These are phyloP conservation scores for Oryza brachyantha DNA, from an alignment of 176 grass and related monocot genomes.

Conservation along the genomic window DNA sequence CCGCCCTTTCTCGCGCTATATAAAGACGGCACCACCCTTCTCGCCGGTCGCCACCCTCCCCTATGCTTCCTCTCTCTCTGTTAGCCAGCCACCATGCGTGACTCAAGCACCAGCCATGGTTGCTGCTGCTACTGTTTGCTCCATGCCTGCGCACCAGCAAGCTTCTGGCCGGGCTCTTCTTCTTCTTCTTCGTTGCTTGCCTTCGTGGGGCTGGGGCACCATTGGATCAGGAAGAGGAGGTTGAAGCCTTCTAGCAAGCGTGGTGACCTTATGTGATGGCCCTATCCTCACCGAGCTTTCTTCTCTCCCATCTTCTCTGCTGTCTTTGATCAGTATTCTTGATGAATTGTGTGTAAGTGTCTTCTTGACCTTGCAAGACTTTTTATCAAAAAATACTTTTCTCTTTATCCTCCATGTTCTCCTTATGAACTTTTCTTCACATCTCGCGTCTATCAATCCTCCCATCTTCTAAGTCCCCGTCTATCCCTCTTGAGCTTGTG, in stretches of 20 bases:
- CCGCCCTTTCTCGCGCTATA: slow-evolving; percentile 16
- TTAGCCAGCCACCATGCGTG: not conserved
- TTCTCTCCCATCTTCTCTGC: fast-evolving
- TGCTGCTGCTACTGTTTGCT: not conserved
- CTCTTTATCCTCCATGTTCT: fast-evolving
- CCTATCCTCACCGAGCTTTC: slow-evolving; percentile 37
- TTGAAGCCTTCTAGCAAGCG: not conserved
- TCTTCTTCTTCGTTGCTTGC: too few species aligned
- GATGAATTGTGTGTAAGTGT: not conserved
- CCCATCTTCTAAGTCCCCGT: not conserved
- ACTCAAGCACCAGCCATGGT: not conserved
- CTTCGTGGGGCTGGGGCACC: not conserved
- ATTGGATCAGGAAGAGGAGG: not conserved
- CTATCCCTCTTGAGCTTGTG: slow-evolving; percentile 57
- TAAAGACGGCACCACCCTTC: not conserved
- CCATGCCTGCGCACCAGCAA: not conserved
- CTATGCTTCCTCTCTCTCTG: not conserved
- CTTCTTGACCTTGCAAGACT: slow-evolving; percentile 65
- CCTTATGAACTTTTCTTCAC: fast-evolving
- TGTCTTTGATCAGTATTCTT: too few species aligned
- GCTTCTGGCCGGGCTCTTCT: not conserved
- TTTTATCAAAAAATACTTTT: not conserved
- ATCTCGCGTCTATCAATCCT: not conserved
- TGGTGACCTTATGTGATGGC: not conserved
- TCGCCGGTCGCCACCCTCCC: not conserved